Percentiles rank a stretch among this genome's conserved stretches.
Evolutionary conservation across 441 rosid genomes (phyloP).

Genomic region (Adansonia rubrostipa): DNA sequence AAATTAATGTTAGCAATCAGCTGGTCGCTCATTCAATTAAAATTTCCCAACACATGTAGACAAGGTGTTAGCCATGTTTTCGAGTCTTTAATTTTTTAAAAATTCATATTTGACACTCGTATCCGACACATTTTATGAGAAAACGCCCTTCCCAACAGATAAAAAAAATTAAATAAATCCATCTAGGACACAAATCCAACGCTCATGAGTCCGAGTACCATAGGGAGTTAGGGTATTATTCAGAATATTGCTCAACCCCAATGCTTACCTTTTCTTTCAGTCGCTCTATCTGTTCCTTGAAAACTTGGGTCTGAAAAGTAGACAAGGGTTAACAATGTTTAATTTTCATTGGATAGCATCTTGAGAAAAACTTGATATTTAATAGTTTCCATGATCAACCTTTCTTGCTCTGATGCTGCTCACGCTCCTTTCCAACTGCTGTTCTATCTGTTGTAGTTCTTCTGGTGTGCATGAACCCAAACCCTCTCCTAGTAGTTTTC

Average conservation of each 20-base stretch:
- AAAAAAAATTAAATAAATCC: too few species aligned
- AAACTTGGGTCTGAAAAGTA: conserved; percentile 46
- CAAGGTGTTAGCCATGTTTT: too few species aligned
- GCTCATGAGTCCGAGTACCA: background rate
- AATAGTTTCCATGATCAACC: too few species aligned
- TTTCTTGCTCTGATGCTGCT: conserved; percentile 54
- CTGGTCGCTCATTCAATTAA: too few species aligned
- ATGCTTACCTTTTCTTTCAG: conserved; percentile 56
- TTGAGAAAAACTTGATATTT: too few species aligned
- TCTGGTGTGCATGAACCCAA: conserved; percentile 66
- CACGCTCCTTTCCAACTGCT: conserved; percentile 78
- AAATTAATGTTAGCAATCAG: background rate
- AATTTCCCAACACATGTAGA: too few species aligned
- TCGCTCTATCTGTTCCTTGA: conserved; percentile 58
- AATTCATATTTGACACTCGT: too few species aligned
- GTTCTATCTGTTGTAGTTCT: conserved; percentile 76
- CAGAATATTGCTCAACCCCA: background rate
- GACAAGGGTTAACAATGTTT: conserved; percentile 25
- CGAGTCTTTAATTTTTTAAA: too few species aligned
- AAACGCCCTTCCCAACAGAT: too few species aligned
- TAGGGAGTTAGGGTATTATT: background rate
- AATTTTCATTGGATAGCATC: background rate
- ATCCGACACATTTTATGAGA: too few species aligned
- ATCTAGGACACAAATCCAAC: background rate
- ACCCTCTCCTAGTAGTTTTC: conserved; percentile 85